Base-by-base conservation (phyloP, 2,329 filamentous ascomycete species). In the Hypoxylon sp. region DNA sequence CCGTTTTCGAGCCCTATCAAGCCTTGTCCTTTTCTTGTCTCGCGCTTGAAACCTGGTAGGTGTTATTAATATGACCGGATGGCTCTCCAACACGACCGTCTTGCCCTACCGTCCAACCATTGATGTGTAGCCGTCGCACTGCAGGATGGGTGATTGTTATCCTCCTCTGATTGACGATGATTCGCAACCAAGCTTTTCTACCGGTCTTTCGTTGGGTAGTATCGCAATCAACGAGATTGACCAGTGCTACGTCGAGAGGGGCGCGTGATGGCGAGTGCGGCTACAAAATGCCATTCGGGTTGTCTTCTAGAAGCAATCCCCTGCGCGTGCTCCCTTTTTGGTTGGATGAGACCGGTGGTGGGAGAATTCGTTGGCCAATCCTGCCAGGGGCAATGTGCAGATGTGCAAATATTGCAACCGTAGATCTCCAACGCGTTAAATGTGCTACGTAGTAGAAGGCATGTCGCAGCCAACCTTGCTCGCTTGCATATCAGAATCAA, bases 181-280 rank as follows among this genome's bases (percentile, higher is more conserved):
- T 53, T 51, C 25, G 52, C 56, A 59, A 59, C 54, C 56, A 56
- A 59, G 56, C 52, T 59, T 59, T 59, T 53, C 52, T 56, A 50
- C 56, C 56, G 56, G 52, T 54, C 52, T 47, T 51, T 11, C 25
- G 34, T 48, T 36, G n/a, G 49, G 41, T 56, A 34, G 55, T 50
- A 43, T 53, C 32, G 52, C 37, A 53, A 51, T 44, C 42, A 45
- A 44, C 27, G 48, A 27, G 11, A 53, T 35, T 47, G 27, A 43
- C 45, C 41, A 30, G n/a, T 56, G 38, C 49, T 51, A 59, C 55
- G 12, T 45, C 48, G 31, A 56, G 45, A 50, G 25, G 42, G 20
- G 52, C 56, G 56, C 56, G 56, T 59, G 56, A 59, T 53, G 41
- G 34, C n/a, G 40, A 52, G 30, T 59, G 56, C 56, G 56, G 56